These are phyloP conservation scores for Halophytophthora polymorphica DNA, from an alignment of 352 stramenopile species.

Conservation along the genomic window DNA sequence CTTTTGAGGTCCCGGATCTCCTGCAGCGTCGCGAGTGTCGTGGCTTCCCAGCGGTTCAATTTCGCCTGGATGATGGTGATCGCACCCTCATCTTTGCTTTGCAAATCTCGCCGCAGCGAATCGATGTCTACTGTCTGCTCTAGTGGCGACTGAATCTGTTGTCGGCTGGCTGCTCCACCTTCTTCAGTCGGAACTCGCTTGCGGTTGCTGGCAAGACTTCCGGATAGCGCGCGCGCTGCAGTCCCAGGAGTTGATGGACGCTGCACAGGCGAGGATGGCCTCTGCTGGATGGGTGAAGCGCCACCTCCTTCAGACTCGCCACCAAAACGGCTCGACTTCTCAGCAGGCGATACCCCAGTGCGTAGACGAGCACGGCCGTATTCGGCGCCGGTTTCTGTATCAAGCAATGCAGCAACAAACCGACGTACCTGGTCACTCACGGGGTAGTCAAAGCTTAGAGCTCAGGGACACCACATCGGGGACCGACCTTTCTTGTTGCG, in stretches of 20 bases:
- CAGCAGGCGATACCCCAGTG: constrained; percentile 7
- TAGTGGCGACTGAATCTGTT: constrained; percentile 42
- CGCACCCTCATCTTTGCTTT: constrained; percentile 30
- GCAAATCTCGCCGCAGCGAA: constrained; percentile 31
- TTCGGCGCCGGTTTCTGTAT: constrained; percentile 25
- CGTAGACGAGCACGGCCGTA: constrained; percentile 26
- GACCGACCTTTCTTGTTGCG: constrained; percentile 52
- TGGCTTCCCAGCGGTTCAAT: constrained; percentile 57
- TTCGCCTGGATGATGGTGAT: constrained; percentile 56
- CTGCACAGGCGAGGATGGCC: neutral
- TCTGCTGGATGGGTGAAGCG: neutral
- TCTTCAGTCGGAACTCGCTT: constrained; percentile 36
- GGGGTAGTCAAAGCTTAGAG: neutral
- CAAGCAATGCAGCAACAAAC: neutral
- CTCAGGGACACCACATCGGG: neutral
- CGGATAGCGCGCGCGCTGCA: constrained; percentile 28
- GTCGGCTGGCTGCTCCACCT: constrained; percentile 4
- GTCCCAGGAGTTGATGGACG: constrained; percentile 7
- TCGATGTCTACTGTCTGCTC: constrained; percentile 18
- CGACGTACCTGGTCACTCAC: neutral
- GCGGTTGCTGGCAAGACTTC: constrained; percentile 61
- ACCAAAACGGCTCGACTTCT: constrained; percentile 6
- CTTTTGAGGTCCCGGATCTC: constrained; percentile 74
- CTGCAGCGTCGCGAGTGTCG: constrained; percentile 59
- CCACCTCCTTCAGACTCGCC: constrained; percentile 1